A percentile compares a stretch with the other conserved stretches of the same genome.
Evolutionary conservation across 345 rosid genomes (phyloP).

Genomic region (Gossypium thurberi): DNA sequence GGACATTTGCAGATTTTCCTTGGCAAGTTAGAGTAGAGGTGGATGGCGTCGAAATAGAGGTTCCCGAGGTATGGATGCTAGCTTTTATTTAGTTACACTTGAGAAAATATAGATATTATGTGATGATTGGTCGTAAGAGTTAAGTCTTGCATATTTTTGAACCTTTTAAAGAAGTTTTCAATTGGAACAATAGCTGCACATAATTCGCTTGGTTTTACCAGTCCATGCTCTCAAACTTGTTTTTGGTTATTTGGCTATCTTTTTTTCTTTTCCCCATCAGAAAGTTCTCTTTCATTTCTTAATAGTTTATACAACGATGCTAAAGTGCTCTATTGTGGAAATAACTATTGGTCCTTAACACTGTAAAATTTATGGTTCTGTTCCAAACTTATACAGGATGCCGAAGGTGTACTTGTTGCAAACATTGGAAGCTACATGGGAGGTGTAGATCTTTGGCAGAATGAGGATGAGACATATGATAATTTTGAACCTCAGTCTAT

Average conservation of each 20-base stretch:
- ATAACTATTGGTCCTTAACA: neutral
- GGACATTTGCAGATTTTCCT: conserved; percentile 76
- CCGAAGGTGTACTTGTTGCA: conserved; percentile 84
- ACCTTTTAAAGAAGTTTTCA: neutral
- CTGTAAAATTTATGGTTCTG: conserved; percentile 9
- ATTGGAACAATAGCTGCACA: neutral
- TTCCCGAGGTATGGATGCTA: conserved; percentile 66
- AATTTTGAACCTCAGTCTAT: conserved; percentile 80
- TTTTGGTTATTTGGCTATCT: neutral
- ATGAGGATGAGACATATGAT: conserved; percentile 74
- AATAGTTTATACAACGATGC: neutral
- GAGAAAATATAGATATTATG: neutral
- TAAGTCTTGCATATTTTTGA: neutral
- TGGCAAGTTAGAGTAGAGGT: conserved; percentile 89
- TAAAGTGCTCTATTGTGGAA: neutral
- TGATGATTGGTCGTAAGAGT: neutral
- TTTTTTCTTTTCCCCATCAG: neutral
- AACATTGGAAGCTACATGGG: conserved; percentile 98
- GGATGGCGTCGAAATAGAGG: conserved; percentile 76
- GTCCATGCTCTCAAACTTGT: neutral
- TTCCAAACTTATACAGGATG: conserved; percentile 49
- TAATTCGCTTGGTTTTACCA: neutral
- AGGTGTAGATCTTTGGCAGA: conserved; percentile 91
- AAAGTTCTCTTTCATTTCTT: neutral
- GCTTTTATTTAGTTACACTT: neutral